phyloP scores from a whole-genome alignment of 2,329 filamentous ascomycete species.

The Exophiala alcalophila region DNA sequence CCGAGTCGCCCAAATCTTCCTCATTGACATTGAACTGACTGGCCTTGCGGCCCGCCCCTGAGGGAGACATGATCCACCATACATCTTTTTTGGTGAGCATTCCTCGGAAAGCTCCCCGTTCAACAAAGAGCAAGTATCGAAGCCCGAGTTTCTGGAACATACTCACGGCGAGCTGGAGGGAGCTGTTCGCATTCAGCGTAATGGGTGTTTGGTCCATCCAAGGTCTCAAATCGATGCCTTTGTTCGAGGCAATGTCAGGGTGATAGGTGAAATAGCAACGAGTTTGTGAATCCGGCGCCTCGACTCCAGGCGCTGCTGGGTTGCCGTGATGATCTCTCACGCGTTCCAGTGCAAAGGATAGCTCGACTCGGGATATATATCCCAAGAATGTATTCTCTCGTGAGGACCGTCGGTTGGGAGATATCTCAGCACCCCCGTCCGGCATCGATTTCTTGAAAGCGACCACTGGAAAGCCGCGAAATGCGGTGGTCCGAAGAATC shows the following conservation, averaged over 20 bases:
- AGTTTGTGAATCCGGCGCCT: conserved; percentile 7
- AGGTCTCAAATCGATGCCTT: conserved; percentile 80
- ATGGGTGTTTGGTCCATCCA: conserved; percentile 99
- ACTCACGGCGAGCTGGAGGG: conserved; percentile 77
- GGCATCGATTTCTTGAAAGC: conserved; percentile 9
- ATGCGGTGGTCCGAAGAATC: conserved; percentile 70
- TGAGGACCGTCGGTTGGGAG: conserved; percentile 4
- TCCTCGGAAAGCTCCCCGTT: conserved; percentile 77
- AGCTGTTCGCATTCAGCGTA: conserved; percentile 73
- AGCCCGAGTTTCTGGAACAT: conserved; percentile 96
- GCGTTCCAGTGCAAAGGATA: conserved; percentile 71
- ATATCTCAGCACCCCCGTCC: conserved; percentile 6
- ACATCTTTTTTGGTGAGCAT: conserved; percentile 96
- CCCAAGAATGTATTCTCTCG: conserved; percentile 69
- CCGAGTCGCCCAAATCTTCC: conserved; percentile 22
- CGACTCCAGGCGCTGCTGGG: conserved; percentile 45
- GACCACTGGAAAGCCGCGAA: conserved; percentile 90
- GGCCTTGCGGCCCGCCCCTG: conserved; percentile 51
- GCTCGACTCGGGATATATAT: conserved; percentile 89
- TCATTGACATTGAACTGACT: conserved; percentile 21
- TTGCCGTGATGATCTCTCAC: conserved; percentile 49
- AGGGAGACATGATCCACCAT: conserved; percentile 85
- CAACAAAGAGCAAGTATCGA: conserved; percentile 82
- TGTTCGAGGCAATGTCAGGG: conserved; percentile 71
- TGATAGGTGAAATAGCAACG: conserved; percentile 82